phyloP scores from a whole-genome alignment of 495 filamentous ascomycete species.

The Filosporella fistucella region DNA sequence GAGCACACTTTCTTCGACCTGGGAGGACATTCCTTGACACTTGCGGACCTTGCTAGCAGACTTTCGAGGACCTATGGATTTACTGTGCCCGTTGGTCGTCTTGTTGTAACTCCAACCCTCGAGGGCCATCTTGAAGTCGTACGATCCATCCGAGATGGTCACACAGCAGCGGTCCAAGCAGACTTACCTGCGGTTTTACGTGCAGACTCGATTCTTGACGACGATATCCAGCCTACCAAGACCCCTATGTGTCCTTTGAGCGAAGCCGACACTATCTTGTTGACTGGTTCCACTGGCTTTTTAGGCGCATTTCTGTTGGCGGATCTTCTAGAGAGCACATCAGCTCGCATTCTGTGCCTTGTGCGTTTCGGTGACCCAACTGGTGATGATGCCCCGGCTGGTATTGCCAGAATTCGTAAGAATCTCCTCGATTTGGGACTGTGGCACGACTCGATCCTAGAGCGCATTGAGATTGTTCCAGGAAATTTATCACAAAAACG shows the following conservation, averaged over 20 bases:
- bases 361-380: conserved; percentile 58
- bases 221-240: conserved; percentile 46
- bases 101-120: conserved; percentile 58
- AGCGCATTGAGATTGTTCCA: conserved; percentile 62
- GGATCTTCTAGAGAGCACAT: conserved; percentile 43
- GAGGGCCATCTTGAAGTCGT: conserved; percentile 57
- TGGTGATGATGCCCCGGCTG: conserved; percentile 46
- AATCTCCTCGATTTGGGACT: conserved; percentile 62
- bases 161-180: conserved; percentile 60
- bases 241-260: conserved; percentile 45
- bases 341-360: conserved; percentile 60
- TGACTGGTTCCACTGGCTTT: conserved; percentile 38
- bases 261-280: conserved; percentile 47
- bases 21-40: conserved; percentile 33
- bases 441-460: conserved; percentile 62
- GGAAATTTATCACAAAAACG: conserved; percentile 56
- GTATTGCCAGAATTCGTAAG: conserved; percentile 52
- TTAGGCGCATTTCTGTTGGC: conserved; percentile 35
- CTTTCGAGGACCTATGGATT: conserved; percentile 57
- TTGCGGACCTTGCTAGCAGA: conserved; percentile 57
- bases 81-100: conserved; percentile 54
- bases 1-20: conserved; percentile 33
- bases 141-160: conserved; percentile 54
- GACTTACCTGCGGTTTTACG: conserved; percentile 57
- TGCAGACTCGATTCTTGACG: conserved; percentile 52